phyloP scores from a whole-genome alignment of 768 basidiomycete genomes.

The Panaeolus papilionaceus region DNA sequence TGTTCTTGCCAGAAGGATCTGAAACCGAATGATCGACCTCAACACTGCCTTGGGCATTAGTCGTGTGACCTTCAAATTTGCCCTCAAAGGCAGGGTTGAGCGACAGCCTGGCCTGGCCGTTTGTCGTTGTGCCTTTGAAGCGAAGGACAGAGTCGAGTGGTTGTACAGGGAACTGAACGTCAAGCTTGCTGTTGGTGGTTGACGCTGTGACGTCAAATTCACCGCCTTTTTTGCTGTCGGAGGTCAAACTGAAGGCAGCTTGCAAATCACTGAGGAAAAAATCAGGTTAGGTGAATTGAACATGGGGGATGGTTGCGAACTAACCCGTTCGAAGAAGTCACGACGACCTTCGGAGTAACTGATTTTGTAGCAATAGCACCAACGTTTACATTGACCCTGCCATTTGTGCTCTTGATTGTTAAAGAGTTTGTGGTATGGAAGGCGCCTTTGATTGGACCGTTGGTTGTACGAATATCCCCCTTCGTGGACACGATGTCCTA shows the following conservation, averaged over 20 bases:
- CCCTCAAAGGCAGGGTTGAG: constrained; percentile 43
- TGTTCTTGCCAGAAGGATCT: neutral
- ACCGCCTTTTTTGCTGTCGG: constrained; percentile 34
- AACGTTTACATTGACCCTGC: constrained; percentile 44
- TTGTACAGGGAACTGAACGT: constrained; percentile 35
- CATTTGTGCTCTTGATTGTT: constrained; percentile 47
- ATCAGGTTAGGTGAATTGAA: neutral
- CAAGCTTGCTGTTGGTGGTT: constrained; percentile 41
- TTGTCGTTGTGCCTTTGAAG: constrained; percentile 37
- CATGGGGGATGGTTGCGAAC: constrained; percentile 17
- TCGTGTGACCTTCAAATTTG: neutral
- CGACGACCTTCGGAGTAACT: constrained; percentile 33
- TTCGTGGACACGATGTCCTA: constrained; percentile 18
- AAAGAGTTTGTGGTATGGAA: constrained; percentile 46
- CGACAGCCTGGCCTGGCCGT: constrained; percentile 38
- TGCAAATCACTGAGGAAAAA: constrained; percentile 37
- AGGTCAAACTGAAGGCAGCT: constrained; percentile 37
- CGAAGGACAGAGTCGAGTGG: constrained; percentile 43
- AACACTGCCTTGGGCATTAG: neutral
- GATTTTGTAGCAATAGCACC: constrained; percentile 36
- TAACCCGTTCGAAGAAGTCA: constrained; percentile 52
- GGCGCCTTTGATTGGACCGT: constrained; percentile 47
- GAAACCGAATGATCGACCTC: neutral
- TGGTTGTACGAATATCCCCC: constrained; percentile 32
- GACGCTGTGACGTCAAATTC: constrained; percentile 37